Evolutionary conservation across 2,329 filamentous ascomycete species (phyloP).

Genomic region (Penicillium glabrum): DNA sequence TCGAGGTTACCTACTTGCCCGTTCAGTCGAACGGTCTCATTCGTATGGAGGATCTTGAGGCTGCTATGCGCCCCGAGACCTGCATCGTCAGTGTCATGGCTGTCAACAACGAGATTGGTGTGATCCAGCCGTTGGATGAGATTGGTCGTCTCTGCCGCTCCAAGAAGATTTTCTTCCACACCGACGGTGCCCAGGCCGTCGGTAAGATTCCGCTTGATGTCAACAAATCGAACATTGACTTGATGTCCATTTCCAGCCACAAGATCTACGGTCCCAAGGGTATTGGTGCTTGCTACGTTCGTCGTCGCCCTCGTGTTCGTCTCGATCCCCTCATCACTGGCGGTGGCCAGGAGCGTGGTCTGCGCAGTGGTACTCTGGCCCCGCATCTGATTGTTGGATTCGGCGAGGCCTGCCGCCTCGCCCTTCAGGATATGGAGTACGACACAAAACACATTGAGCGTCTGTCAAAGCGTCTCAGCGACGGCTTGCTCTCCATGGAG

Average conservation of each 20-base stretch:
- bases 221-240: slow-evolving; percentile 95
- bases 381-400: slow-evolving; percentile 88
- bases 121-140: slow-evolving; percentile 93
- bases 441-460: slow-evolving; percentile 80
- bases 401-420: slow-evolving; percentile 91
- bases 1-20: slow-evolving; percentile 93
- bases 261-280: slow-evolving; percentile 99
- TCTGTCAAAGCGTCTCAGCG: slow-evolving; percentile 79
- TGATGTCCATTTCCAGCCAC: slow-evolving; percentile 98
- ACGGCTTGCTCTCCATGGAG: slow-evolving; percentile 82
- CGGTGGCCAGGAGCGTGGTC: slow-evolving; percentile 91
- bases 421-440: slow-evolving; percentile 89
- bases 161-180: slow-evolving; percentile 97
- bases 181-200: slow-evolving; percentile 94
- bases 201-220: slow-evolving; percentile 97
- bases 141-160: slow-evolving; percentile 89
- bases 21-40: slow-evolving; percentile 86
- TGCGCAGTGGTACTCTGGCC: slow-evolving; percentile 90
- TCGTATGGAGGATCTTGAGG: slow-evolving; percentile 78
- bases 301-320: slow-evolving; percentile 87
- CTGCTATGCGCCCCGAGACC: slow-evolving; percentile 87
- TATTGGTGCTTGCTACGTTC: slow-evolving; percentile 93
- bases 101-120: slow-evolving; percentile 98
- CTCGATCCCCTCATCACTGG: slow-evolving; percentile 95
- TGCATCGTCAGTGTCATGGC: slow-evolving; percentile 95